Conservation (phyloP, 805 yeast species). For the Grigorovia humatica region DNA sequence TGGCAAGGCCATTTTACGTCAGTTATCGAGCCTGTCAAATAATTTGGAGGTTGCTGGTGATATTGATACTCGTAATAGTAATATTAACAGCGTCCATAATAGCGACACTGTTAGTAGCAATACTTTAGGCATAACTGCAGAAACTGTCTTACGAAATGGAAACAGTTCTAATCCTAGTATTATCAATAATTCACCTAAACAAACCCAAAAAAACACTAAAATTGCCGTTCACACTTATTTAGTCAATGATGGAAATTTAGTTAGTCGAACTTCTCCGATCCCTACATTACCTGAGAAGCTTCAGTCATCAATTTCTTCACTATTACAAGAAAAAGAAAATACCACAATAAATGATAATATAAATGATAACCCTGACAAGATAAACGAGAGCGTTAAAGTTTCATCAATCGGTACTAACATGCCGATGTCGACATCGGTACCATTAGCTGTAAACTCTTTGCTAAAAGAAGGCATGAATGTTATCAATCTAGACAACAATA, state of each 20-base stretch:
- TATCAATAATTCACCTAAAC: background rate
- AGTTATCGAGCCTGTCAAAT: background rate
- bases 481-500: background rate
- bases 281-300: background rate
- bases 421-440: background rate
- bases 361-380: background rate
- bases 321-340: background rate
- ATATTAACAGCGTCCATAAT: background rate
- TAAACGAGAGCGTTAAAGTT: background rate
- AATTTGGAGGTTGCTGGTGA: background rate
- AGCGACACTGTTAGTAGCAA: background rate
- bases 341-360: background rate
- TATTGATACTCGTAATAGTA: background rate
- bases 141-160: background rate
- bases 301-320: background rate
- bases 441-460: background rate
- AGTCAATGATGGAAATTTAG: constrained; percentile 32
- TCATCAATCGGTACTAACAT: background rate
- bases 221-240: constrained; percentile 35
- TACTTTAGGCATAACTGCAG: background rate
- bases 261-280: background rate
- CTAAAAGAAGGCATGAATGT: background rate
- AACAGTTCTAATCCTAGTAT: background rate
- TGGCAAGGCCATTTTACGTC: constrained; percentile 2
- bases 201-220: constrained; percentile 3